Conservation (phyloP, 257 asterid genomes). For the Forsythia suspensa region DNA sequence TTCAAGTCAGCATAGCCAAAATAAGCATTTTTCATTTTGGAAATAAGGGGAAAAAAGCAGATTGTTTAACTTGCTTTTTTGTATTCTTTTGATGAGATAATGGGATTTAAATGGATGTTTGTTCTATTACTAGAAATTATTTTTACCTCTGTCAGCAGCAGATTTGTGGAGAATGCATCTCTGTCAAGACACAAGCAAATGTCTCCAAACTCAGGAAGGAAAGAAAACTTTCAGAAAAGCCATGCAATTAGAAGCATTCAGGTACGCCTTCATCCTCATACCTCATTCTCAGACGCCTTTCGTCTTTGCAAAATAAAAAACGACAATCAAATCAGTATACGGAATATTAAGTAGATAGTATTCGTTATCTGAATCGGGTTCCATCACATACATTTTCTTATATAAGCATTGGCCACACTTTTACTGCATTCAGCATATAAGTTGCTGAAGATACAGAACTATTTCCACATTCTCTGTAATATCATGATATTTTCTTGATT, state of each 20-base stretch:
- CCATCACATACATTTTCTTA: neutral
- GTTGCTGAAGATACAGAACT: too few relatives aligned
- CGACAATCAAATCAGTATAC: neutral
- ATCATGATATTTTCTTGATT: too few relatives aligned
- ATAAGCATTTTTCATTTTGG: slow-evolving; percentile 2
- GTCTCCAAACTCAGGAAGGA: neutral
- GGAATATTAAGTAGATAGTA: neutral
- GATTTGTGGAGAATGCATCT: slow-evolving; percentile 17
- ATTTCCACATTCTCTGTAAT: too few relatives aligned
- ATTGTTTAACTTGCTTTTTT: neutral
- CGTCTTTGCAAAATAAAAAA: neutral
- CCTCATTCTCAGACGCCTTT: neutral
- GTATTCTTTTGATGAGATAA: neutral
- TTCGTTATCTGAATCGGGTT: neutral
- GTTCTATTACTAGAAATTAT: slow-evolving; percentile 26
- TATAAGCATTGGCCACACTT: too few relatives aligned
- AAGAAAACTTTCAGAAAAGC: slow-evolving; percentile 13
- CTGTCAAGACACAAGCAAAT: too few relatives aligned
- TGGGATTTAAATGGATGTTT: slow-evolving; percentile 33
- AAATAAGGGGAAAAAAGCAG: slow-evolving; percentile 11
- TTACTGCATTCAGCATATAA: too few relatives aligned
- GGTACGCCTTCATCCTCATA: slow-evolving; percentile 26
- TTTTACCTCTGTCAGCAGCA: slow-evolving; percentile 1
- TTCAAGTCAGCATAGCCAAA: slow-evolving; percentile 7
- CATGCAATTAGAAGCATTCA: slow-evolving; percentile 38